Evolutionary conservation across 2,329 filamentous ascomycete species (phyloP).

Genomic region (Coniochaeta hoffmannii): DNA sequence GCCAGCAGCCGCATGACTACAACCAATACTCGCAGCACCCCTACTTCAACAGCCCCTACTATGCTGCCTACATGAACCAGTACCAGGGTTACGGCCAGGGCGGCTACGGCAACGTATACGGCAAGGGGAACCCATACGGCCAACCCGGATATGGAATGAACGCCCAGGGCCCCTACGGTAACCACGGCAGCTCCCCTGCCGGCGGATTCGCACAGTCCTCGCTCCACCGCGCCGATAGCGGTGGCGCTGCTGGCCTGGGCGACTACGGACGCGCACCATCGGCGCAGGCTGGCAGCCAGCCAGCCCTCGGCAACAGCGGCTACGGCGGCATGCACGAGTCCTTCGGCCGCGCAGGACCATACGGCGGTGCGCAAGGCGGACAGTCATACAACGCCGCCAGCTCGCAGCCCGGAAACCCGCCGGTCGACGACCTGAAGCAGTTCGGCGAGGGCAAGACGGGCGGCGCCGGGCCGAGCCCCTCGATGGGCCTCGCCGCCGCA

Average conservation of each 20-base stretch:
- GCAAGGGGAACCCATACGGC: constrained; percentile 47
- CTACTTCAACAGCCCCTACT: constrained; percentile 57
- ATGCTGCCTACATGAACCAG: constrained; percentile 50
- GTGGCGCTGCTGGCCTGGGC: constrained; percentile 39
- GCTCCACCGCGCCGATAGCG: constrained; percentile 43
- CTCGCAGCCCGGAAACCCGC: constrained; percentile 35
- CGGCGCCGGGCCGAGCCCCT: constrained; percentile 47
- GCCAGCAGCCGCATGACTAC: constrained; percentile 36
- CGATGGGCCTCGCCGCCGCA: constrained; percentile 40
- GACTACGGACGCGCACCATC: constrained; percentile 47
- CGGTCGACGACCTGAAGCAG: constrained; percentile 50
- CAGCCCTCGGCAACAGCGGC: constrained; percentile 40
- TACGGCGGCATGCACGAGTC: constrained; percentile 47
- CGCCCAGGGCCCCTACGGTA: constrained; percentile 45
- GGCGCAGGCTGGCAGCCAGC: constrained; percentile 41
- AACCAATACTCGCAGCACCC: constrained; percentile 47
- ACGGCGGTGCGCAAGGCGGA: constrained; percentile 46
- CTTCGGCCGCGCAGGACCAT: constrained; percentile 44
- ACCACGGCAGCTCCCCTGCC: constrained; percentile 46
- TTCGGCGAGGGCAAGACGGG: constrained; percentile 51
- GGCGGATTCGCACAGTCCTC: constrained; percentile 46
- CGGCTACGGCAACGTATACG: constrained; percentile 43
- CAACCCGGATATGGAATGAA: constrained; percentile 49
- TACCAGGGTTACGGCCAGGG: constrained; percentile 41
- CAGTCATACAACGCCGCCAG: constrained; percentile 45